A percentile compares a stretch with the other conserved stretches of the same genome.
Evolutionary conservation across 1,139 yeast genomes (phyloP).

Genomic region (Meyerozyma guilliermondii): DNA sequence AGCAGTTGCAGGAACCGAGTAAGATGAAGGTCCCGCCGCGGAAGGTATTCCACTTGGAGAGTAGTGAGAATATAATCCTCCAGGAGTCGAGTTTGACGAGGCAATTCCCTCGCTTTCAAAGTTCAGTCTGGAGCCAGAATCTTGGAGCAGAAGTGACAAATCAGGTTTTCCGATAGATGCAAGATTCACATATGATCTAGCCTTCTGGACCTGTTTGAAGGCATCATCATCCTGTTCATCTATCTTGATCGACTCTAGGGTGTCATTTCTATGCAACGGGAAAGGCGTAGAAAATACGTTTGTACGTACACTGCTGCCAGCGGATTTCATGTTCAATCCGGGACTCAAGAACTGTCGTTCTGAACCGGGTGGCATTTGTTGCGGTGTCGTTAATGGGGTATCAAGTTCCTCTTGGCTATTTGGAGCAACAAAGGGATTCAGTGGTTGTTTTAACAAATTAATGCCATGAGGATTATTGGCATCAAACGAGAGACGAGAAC

Average conservation of each 20-base stretch:
- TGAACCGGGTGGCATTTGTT: not conserved
- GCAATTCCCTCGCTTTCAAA: slow-evolving; percentile 3
- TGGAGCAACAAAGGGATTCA: slow-evolving; percentile 5
- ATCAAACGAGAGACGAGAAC: slow-evolving; percentile 37
- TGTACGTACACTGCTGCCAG: slow-evolving; percentile 2
- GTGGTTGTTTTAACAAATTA: not conserved
- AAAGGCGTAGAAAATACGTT: slow-evolving; percentile 4
- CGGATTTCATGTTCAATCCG: slow-evolving; percentile 4
- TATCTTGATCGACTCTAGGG: slow-evolving; percentile 29
- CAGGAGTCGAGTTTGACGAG: slow-evolving; percentile 18
- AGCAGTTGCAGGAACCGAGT: slow-evolving; percentile 11
- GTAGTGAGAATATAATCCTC: slow-evolving; percentile 9
- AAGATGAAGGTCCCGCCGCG: slow-evolving; percentile 8
- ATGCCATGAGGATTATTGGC: slow-evolving; percentile 13
- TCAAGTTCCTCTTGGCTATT: slow-evolving; percentile 5
- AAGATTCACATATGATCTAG: slow-evolving; percentile 26
- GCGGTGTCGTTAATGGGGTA: not conserved
- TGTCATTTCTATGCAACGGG: slow-evolving; percentile 12
- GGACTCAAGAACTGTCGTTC: not conserved
- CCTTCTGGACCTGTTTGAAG: slow-evolving; percentile 35
- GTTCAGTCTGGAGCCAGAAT: not conserved
- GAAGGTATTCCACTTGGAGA: slow-evolving; percentile 5
- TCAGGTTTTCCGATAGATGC: slow-evolving; percentile 3
- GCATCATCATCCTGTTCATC: slow-evolving; percentile 46
- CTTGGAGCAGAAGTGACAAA: not conserved